Percentiles rank a stretch among this genome's conserved stretches.
phyloP scores from a whole-genome alignment of 257 asterid genomes.

The Solanum okadae region DNA sequence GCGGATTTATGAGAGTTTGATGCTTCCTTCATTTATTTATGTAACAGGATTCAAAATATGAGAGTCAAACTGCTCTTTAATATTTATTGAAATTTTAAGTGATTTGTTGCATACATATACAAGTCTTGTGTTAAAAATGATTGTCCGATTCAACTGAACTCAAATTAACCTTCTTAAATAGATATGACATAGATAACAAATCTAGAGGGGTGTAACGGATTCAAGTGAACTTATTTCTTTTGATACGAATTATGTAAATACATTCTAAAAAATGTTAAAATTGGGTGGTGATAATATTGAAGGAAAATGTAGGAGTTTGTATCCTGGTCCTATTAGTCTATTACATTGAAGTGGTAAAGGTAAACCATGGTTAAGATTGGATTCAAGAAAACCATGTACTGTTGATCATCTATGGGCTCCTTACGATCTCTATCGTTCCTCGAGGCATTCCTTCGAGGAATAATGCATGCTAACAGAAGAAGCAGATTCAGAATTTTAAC shows the following conservation, averaged over 20 bases:
- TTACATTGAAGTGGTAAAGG: constrained; percentile 48
- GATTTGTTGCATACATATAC: neutral
- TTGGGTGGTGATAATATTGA: constrained; percentile 29
- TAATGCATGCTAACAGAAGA: neutral
- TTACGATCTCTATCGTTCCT: constrained; percentile 28
- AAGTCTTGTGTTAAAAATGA: neutral
- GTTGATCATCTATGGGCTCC: constrained; percentile 43
- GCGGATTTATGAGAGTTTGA: neutral
- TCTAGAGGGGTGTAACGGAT: neutral
- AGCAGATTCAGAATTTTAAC: neutral
- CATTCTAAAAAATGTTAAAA: neutral
- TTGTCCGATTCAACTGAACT: neutral
- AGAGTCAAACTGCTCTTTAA: neutral
- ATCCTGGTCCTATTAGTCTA: constrained; percentile 29
- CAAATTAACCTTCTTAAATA: neutral
- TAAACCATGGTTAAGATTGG: constrained; percentile 42
- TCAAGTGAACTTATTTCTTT: neutral
- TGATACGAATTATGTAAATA: neutral
- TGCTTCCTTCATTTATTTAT: neutral
- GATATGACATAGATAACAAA: neutral
- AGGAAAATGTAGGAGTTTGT: constrained; percentile 12
- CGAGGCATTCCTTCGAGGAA: constrained; percentile 23
- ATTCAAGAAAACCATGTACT: constrained; percentile 26
- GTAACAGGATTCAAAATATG: too few species aligned
- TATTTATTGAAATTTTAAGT: neutral